Base-by-base conservation (phyloP, 2,329 filamentous ascomycete species). In the Aspergillus sclerotialis region DNA sequence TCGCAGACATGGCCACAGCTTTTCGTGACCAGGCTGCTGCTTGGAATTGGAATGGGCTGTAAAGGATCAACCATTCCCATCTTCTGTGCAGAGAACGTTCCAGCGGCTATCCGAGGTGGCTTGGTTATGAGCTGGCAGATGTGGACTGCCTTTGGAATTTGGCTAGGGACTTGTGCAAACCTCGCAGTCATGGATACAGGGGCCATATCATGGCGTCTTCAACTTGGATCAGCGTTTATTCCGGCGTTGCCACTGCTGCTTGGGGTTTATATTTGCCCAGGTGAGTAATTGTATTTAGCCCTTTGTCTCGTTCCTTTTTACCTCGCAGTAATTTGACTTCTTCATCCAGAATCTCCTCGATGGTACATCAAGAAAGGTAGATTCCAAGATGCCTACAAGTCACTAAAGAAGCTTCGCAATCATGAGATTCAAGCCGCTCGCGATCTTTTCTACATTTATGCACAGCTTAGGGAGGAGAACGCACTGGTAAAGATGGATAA, bases 341-440 rank as follows among this genome's bases (percentile, higher is more conserved):
- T 23, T 23, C 19, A n/a, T n/a, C n/a, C n/a, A 23, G 77, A 82
- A 48, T 80, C 75, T 2, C 78, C 79, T 3, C 69, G 78, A 34
- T 84, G 78, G 78, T 74, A 70, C 35, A 73, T 83, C 55, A 80
- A 84, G 56, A 82, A 84, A 54, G 69, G 73, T 35, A 68, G 70
- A 7, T 80, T 82, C 46, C 47, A 49, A 6, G 64, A 80, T 32
- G 82, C 82, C 3, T 82, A 76, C 62, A 56, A 60, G 10, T 78
- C 76, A 3, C 67, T 83, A 0, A 58, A 69, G 10, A 63, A 64
- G 6, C 66, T 83, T 4, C 69, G 79, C 14, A 78, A 79, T 42
- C 70, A 68, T 0, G 64, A 70, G 2, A 49, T 83, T 1, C 76
- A 79, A 48, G 78, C 78, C 5, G 76, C 75, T 0, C 68, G 77